Percentiles rank a stretch among this genome's conserved stretches.
These are phyloP conservation scores for Gentiana macrophylla DNA, from an alignment of 257 asterid genomes.

Conservation along the genomic window DNA sequence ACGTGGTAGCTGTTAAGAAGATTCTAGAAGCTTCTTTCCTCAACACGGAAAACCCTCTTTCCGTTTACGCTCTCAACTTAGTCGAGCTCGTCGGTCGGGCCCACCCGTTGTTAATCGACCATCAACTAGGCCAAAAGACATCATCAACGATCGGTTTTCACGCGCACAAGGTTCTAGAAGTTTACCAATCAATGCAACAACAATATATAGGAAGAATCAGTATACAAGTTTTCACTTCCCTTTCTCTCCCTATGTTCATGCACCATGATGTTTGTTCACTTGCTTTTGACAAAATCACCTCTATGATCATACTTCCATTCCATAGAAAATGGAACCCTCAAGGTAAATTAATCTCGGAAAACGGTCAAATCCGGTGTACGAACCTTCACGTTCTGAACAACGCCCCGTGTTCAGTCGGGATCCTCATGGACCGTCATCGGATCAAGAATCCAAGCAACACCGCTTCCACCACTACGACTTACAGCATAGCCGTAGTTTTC, in stretches of 20 bases:
- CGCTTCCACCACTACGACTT: not conserved
- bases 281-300: constrained; percentile 54
- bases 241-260: constrained; percentile 62
- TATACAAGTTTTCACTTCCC: constrained; percentile 51
- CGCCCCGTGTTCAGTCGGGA: constrained; percentile 21
- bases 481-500: constrained; percentile 14
- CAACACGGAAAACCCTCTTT: constrained; percentile 41
- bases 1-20: constrained; percentile 34
- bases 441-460: not conserved
- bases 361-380: constrained; percentile 4
- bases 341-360: constrained; percentile 48
- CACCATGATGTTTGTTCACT: constrained; percentile 62
- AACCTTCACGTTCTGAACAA: constrained; percentile 7
- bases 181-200: constrained; percentile 26
- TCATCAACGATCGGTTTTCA: constrained; percentile 32
- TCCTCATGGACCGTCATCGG: constrained; percentile 12
- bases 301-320: constrained; percentile 57
- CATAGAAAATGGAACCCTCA: constrained; percentile 75
- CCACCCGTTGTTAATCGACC: constrained; percentile 54
- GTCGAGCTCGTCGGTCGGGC: constrained; percentile 66
- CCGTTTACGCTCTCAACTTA: constrained; percentile 46
- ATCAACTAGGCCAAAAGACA: constrained; percentile 51
- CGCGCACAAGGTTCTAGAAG: constrained; percentile 51
- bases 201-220: constrained; percentile 23
- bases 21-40: constrained; percentile 45